phyloP scores from a whole-genome alignment of 768 basidiomycete species.

The Fomitopsis pulvina region DNA sequence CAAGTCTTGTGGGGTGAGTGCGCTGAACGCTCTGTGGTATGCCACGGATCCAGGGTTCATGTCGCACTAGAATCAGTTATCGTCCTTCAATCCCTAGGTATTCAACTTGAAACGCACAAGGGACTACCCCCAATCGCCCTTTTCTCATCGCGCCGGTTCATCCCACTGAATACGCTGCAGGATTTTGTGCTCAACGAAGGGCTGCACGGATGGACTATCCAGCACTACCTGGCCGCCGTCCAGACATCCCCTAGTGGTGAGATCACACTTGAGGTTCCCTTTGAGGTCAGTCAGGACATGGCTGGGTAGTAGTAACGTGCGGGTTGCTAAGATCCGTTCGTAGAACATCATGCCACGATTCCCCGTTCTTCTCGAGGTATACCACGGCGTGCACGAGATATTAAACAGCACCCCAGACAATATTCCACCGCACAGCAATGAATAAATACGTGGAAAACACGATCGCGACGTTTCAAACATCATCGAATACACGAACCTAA shows the following conservation, averaged over 20 bases:
- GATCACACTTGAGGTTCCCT: constrained; percentile 46
- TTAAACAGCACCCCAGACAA: constrained; percentile 20
- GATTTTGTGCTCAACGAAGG: constrained; percentile 75
- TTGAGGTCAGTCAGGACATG: constrained; percentile 40
- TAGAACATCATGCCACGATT: constrained; percentile 67
- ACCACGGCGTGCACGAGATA: constrained; percentile 49
- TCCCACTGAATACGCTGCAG: constrained; percentile 45
- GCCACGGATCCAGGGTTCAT: not conserved
- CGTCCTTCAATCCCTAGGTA: constrained; percentile 57
- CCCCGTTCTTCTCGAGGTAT: constrained; percentile 51
- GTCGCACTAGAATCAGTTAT: constrained; percentile 56
- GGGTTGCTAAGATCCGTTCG: not conserved
- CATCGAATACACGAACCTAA: not conserved
- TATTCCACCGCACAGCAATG: not conserved
- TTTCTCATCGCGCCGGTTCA: constrained; percentile 42
- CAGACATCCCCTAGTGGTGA: constrained; percentile 24
- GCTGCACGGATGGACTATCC: constrained; percentile 62
- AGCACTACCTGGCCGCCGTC: constrained; percentile 57
- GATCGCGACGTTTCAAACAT: not conserved
- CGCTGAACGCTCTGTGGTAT: not conserved
- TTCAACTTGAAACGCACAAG: constrained; percentile 68
- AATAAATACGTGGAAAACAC: not conserved
- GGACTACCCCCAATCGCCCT: constrained; percentile 39
- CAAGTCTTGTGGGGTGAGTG: constrained; percentile 43
- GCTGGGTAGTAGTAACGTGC: not conserved